Conservation (phyloP, 805 yeast genomes). For the Metschnikowia bowlesiae region DNA sequence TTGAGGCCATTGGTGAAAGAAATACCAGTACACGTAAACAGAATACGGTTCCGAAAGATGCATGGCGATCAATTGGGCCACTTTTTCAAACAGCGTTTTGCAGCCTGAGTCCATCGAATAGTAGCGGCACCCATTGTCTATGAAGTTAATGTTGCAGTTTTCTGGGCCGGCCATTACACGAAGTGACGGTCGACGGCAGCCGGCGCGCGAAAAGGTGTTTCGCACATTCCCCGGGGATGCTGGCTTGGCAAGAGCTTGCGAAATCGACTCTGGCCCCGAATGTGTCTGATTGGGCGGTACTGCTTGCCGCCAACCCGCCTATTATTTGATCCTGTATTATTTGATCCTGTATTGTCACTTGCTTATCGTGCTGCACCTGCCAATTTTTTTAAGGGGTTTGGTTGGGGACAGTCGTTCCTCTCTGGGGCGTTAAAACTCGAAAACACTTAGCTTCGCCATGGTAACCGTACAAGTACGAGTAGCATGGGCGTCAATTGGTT, state of each 20-base stretch:
- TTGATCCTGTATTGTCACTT: no score
- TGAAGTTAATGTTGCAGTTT: conserved; percentile 5
- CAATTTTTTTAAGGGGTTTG: no score
- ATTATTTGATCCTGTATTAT: no score
- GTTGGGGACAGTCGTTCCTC: no score
- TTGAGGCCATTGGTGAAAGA: conserved; percentile 87
- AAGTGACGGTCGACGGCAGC: not conserved
- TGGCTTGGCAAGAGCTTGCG: no score
- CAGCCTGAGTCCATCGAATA: conserved; percentile 13
- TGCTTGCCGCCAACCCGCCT: no score
- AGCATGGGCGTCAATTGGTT: not conserved
- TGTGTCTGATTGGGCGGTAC: no score
- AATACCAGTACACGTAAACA: conserved; percentile 85
- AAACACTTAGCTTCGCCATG: no score
- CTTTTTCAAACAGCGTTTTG: conserved; percentile 41
- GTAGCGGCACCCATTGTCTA: conserved; percentile 14
- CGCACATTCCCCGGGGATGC: not conserved
- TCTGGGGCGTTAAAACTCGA: no score
- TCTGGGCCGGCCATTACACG: not conserved
- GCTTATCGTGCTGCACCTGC: no score
- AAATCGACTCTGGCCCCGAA: no score
- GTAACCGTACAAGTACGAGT: not conserved
- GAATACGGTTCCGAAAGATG: conserved; percentile 94
- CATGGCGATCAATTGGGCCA: conserved; percentile 55
- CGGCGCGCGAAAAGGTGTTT: conserved; percentile 1